These are phyloP conservation scores for Suhomyces canberraensis DNA, from an alignment of 805 yeast species.

Conservation along the genomic window DNA sequence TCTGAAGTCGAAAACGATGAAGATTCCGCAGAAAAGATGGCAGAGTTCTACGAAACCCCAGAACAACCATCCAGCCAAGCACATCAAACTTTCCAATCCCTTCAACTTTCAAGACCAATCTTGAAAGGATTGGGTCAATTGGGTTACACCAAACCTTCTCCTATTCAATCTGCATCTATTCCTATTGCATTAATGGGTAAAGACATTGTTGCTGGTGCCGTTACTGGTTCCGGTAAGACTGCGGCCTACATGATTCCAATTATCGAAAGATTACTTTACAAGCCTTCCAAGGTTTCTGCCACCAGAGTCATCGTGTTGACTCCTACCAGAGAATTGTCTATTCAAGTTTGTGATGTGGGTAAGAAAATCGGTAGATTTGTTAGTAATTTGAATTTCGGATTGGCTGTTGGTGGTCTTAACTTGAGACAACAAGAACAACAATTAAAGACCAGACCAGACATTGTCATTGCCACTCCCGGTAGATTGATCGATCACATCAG, in stretches of 20 bases:
- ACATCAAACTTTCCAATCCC: slow-evolving; percentile 67
- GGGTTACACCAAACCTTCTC: slow-evolving; percentile 87
- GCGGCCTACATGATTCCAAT: slow-evolving; percentile 98
- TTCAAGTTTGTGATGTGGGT: slow-evolving; percentile 94
- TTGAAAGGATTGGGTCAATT: slow-evolving; percentile 76
- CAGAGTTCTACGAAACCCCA: slow-evolving; percentile 69
- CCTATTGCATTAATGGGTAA: slow-evolving; percentile 93
- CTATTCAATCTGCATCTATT: slow-evolving; percentile 89
- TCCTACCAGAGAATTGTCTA: slow-evolving; percentile 97
- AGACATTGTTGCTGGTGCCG: slow-evolving; percentile 98
- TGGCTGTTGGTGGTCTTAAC: slow-evolving; percentile 98
- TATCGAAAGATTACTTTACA: slow-evolving; percentile 84
- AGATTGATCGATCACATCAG: slow-evolving; percentile 95
- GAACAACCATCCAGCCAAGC: slow-evolving; percentile 38
- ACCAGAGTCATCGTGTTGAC: slow-evolving; percentile 89
- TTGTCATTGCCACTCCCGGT: slow-evolving; percentile 98
- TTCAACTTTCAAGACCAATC: slow-evolving; percentile 86
- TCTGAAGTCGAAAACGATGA: slow-evolving; percentile 28
- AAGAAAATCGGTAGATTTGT: slow-evolving; percentile 77
- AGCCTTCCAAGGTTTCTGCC: slow-evolving; percentile 80
- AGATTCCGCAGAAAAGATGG: slow-evolving; percentile 80
- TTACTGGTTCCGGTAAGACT: slow-evolving; percentile 98
- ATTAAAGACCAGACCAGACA: slow-evolving; percentile 87
- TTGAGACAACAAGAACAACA: slow-evolving; percentile 94
- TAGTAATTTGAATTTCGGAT: slow-evolving; percentile 74